Evolutionary conservation across 306 rosid genomes (phyloP).

Genomic region (Coriaria nepalensis): DNA sequence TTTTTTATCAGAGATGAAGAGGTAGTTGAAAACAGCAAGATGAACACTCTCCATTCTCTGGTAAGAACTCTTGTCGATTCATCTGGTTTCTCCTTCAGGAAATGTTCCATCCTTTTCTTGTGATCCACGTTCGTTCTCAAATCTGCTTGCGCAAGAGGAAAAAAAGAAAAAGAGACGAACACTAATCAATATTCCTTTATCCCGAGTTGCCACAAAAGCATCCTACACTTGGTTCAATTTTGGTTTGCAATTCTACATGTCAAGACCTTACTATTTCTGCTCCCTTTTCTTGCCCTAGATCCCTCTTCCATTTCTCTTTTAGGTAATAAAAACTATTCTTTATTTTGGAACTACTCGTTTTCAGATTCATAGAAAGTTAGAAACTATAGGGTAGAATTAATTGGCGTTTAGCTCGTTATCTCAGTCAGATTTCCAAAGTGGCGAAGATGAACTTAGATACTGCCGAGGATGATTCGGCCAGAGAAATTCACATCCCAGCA

Average conservation of each 20-base stretch:
- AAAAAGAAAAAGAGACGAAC: conserved; percentile 7
- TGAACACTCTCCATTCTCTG: conserved; percentile 17
- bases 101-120: conserved; percentile 28
- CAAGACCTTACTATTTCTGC: background rate
- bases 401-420: conserved; percentile 3
- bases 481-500: conserved; percentile 68
- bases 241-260: background rate
- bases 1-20: conserved; percentile 6
- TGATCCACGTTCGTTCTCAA: conserved; percentile 32
- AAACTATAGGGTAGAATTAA: conserved; percentile 4
- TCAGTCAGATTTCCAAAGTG: conserved; percentile 24
- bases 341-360: background rate
- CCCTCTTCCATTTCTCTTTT: too few species aligned
- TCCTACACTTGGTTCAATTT: too few species aligned
- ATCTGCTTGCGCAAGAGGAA: conserved; percentile 25
- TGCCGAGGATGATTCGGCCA: conserved; percentile 57
- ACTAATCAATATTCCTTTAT: too few species aligned
- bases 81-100: conserved; percentile 9
- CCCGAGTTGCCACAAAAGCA: too few species aligned
- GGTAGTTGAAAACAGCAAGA: conserved; percentile 12
- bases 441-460: conserved; percentile 72
- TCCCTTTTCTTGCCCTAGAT: background rate
- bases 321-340: too few species aligned
- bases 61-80: conserved; percentile 25
- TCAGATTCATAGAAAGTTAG: background rate